A percentile compares a stretch with the other conserved stretches of the same genome.
Conservation (phyloP, 225 moss, liverwort and hornwort genomes). For the Polytrichum commune region DNA sequence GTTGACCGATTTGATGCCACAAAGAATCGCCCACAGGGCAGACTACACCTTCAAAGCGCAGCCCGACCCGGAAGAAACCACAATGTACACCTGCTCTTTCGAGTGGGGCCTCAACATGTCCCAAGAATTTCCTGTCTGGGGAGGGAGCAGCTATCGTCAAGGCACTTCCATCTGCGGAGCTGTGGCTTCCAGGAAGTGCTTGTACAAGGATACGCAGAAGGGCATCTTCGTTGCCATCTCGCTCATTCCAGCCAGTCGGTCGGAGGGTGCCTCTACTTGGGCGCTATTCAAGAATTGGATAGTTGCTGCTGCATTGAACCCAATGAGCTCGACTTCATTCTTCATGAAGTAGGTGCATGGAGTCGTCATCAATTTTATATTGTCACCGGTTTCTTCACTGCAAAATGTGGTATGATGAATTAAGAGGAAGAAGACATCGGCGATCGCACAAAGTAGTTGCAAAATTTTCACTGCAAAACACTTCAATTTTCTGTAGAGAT, state of each 20-base stretch:
- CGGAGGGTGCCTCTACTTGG: neutral
- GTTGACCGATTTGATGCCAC: too few species aligned
- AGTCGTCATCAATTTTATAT: neutral
- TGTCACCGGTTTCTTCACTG: neutral
- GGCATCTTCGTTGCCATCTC: slow-evolving; percentile 15
- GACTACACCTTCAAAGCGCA: slow-evolving; percentile 20
- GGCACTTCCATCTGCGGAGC: neutral
- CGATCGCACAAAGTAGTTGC: too few species aligned
- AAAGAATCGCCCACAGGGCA: neutral
- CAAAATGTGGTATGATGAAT: too few species aligned
- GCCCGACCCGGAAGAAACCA: neutral
- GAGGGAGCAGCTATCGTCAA: slow-evolving; percentile 10
- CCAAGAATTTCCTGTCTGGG: slow-evolving; percentile 20
- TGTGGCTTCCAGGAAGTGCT: neutral
- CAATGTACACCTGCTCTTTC: slow-evolving; percentile 9
- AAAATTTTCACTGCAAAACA: too few species aligned
- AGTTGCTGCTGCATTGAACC: neutral
- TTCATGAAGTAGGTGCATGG: too few species aligned
- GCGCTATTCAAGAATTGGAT: slow-evolving; percentile 1
- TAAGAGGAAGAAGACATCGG: too few species aligned
- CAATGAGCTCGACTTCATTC: neutral
- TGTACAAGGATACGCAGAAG: slow-evolving; percentile 19
- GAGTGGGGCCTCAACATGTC: slow-evolving; percentile 8
- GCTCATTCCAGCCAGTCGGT: neutral
- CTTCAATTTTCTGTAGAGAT: too few species aligned